Evolutionary conservation across 495 filamentous ascomycete species (phyloP).

Genomic region (Friedmanniomyces endolithicus): DNA sequence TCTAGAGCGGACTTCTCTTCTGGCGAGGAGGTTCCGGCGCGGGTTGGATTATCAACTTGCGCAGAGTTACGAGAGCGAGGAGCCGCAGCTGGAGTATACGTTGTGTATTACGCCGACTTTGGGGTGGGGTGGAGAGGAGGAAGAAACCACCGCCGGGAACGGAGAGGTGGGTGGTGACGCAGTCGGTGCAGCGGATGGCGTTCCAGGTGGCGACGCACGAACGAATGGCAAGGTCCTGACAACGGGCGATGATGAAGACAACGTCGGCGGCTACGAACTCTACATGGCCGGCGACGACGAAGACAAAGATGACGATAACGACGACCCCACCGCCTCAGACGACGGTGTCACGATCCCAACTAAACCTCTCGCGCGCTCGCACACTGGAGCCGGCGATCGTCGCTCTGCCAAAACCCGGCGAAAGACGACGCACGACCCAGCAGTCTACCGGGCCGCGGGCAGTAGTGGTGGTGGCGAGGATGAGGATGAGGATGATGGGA

Average conservation of each 20-base stretch:
- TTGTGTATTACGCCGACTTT: conserved; percentile 67
- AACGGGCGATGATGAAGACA: conserved; percentile 36
- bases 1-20: conserved; percentile 48
- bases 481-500: conserved; percentile 74
- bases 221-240: conserved; percentile 15
- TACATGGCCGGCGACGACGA: conserved; percentile 86
- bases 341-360: conserved; percentile 20
- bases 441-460: conserved; percentile 54
- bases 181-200: conserved; percentile 19
- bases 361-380: neutral
- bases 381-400: conserved; percentile 28
- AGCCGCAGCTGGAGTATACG: conserved; percentile 75
- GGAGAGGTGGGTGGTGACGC: neutral
- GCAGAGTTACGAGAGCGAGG: conserved; percentile 61
- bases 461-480: conserved; percentile 50
- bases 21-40: conserved; percentile 72
- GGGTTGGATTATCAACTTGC: conserved; percentile 89
- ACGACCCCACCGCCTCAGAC: conserved; percentile 14
- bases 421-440: conserved; percentile 40
- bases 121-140: conserved; percentile 66
- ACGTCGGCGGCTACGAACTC: conserved; percentile 73
- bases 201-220: neutral
- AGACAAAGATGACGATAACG: conserved; percentile 49
- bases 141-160: too few species aligned
- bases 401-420: conserved; percentile 9